Evolutionary conservation across 352 stramenopile species (phyloP).

Genomic region (Pythium rishiriense): DNA sequence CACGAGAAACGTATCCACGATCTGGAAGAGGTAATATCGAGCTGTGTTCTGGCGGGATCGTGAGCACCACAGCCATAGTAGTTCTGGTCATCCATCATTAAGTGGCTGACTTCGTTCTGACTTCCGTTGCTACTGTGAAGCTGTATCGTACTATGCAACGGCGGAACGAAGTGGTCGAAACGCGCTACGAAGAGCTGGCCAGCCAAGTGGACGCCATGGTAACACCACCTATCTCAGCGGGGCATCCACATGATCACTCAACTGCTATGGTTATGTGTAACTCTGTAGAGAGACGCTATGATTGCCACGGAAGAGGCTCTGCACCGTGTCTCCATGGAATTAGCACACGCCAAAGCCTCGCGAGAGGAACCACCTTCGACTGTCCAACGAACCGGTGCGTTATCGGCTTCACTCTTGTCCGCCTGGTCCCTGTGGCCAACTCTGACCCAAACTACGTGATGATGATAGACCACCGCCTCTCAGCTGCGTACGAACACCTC

Average conservation of each 20-base stretch:
- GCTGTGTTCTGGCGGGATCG: no score
- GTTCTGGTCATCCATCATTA: no score
- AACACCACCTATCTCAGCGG: no score
- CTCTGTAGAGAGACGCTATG: slow-evolving; percentile 23
- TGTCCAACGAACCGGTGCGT: no score
- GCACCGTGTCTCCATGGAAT: slow-evolving; percentile 15
- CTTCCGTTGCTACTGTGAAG: slow-evolving; percentile 1
- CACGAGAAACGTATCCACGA: slow-evolving; percentile 9
- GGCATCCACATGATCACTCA: no score
- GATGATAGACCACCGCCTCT: neutral
- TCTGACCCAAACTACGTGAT: neutral
- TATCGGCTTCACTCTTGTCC: no score
- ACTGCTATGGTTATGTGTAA: no score
- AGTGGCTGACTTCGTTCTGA: no score
- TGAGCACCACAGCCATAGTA: no score
- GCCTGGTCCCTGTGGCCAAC: neutral
- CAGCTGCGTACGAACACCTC: neutral
- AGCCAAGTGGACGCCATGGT: slow-evolving; percentile 24
- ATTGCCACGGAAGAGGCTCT: slow-evolving; percentile 27
- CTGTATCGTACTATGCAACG: neutral
- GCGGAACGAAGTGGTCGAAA: slow-evolving; percentile 4
- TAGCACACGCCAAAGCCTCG: neutral
- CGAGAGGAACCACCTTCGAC: neutral
- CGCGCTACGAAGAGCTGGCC: slow-evolving; percentile 13
- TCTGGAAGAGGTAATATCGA: slow-evolving; percentile 18